Evolutionary conservation across 1,284 basidiomycete species (phyloP), one percentile per base, ranked within the genome.

Genomic region (Tremellales sp.): DNA sequence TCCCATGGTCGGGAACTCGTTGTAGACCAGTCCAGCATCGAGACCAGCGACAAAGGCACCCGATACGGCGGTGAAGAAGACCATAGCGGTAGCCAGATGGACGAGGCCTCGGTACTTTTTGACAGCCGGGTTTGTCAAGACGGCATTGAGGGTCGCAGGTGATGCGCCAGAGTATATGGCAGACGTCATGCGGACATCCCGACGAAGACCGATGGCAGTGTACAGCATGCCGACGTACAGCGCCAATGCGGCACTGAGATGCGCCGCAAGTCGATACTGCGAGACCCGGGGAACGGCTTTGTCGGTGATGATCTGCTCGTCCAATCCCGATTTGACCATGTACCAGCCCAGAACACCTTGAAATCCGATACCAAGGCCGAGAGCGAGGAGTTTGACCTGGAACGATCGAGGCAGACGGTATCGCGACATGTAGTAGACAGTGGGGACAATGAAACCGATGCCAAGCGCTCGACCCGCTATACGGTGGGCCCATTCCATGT

Each of bases 401-500:
- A 89, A 78, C 0, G 80, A 72, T 4, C 77, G 75, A 11, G 86
- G 78, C 24, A 93, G 82, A 56, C 81, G 80, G 65, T 82, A 84
- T 44, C 83, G 81, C 40, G 82, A 52, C 49, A 81, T 77, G 74
- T 93, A 93, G 78, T 93, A 89, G 49, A 82, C 76, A 50, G 91
- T 76, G 35, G 93, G 86, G 45, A 84, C 75, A 61, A 92, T 81
- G 70, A 93, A 93, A 39, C 80, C 53, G n/a, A 80, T 61, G 45
- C 96, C 96, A 55, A 97, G 87, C 53, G 93, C 72, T 48, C 96
- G 86, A 15, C 96, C 96, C 43, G 97, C 83, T 46, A 97, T 79
- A 37, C 96, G 87, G 74, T 99, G 96, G 2, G 84, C 83, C 91
- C 93, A 98, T 80, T 99, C 96, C 96, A 94, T 96, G 77, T 87